Evolutionary conservation across 2,329 filamentous ascomycete genomes (phyloP), one percentile per base, ranked within the genome.

Genomic region (Pseudocercospora musae): DNA sequence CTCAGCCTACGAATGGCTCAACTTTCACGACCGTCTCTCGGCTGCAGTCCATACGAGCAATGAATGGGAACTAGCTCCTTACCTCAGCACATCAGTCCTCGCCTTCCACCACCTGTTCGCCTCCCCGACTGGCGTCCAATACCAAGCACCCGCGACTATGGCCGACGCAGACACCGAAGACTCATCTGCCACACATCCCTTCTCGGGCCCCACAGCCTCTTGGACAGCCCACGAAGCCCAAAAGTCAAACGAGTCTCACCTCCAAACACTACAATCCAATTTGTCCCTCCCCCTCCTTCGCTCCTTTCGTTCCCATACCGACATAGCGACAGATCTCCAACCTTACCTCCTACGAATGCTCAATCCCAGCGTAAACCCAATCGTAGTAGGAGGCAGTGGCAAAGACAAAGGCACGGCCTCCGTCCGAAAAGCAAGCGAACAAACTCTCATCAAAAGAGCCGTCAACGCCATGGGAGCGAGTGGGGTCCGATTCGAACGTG

Each of bases 81-180:
- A 99, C 74, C 84, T 98, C 54, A 91, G 88, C 70, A 90, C 95
- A 68, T 89, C 94, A 0, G 85, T 95, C 15, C 84, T 98, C 1
- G 95, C 91, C 3, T 97, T 96, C 72, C 96, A 99, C 74, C 83
- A 91, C 72, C 84, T 99, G 11, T 99, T 99, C 72, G 91, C 93
- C 3, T 89, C 90, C 0, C 86, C 89, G 25, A 83, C 83, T 37
- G 82, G 82, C 59, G 81, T 81, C 3, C 66, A 70, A 46, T 71
- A 73, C 58, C 60, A 65, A 29, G 62, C 84, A 70, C 81, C 81
- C n/a, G 31, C 44, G 5, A 23, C 44, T 20, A 48, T 48, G 44
- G 72, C 72, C 40, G 72, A 76, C 18, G 72, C 72, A 37, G 73
- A 76, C 20, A 74, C 77, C 50, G 82, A 84, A 27, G 66, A 67